These are phyloP conservation scores for Phellopilus nigrolimitatus DNA, from an alignment of 1,284 basidiomycete genomes.

Conservation along the genomic window DNA sequence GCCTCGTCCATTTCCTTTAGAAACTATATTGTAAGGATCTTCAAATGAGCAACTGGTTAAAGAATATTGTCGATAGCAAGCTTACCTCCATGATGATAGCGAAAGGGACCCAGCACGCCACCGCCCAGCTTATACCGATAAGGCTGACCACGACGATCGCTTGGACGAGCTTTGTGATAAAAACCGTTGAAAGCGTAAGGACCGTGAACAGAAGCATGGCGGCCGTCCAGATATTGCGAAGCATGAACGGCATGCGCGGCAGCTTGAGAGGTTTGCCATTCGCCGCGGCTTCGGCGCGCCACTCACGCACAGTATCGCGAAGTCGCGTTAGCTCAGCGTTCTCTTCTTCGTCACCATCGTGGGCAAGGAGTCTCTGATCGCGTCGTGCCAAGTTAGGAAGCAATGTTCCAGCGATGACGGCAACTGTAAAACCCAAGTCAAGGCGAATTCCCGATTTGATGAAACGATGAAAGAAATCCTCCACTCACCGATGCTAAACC, in stretches of 20 bases:
- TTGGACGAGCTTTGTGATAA: slow-evolving; percentile 72
- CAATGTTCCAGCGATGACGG: slow-evolving; percentile 76
- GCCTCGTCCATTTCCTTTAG: slow-evolving; percentile 70
- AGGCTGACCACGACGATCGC: slow-evolving; percentile 80
- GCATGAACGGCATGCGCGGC: slow-evolving; percentile 82
- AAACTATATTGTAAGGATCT: slow-evolving; percentile 43
- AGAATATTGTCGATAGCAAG: slow-evolving; percentile 12
- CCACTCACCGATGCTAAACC: slow-evolving; percentile 83
- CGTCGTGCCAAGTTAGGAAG: slow-evolving; percentile 81
- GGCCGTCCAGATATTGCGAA: slow-evolving; percentile 89
- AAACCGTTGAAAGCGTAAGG: slow-evolving; percentile 80
- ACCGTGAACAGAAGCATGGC: slow-evolving; percentile 76
- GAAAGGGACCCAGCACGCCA: slow-evolving; percentile 90
- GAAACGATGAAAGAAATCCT: too few relatives aligned
- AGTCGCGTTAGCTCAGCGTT: slow-evolving; percentile 69
- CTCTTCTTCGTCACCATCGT: slow-evolving; percentile 65
- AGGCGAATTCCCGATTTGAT: too few relatives aligned
- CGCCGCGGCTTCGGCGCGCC: slow-evolving; percentile 76
- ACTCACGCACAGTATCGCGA: slow-evolving; percentile 65
- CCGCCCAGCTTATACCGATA: slow-evolving; percentile 91
- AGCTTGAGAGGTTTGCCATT: slow-evolving; percentile 69
- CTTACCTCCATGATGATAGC: slow-evolving; percentile 90
- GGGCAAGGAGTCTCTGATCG: slow-evolving; percentile 69
- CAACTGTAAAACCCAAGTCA: slow-evolving; percentile 69
- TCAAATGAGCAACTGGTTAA: slow-evolving; percentile 12